Conservation (phyloP, 768 basidiomycete genomes). For the Botryobasidium botryosum region DNA sequence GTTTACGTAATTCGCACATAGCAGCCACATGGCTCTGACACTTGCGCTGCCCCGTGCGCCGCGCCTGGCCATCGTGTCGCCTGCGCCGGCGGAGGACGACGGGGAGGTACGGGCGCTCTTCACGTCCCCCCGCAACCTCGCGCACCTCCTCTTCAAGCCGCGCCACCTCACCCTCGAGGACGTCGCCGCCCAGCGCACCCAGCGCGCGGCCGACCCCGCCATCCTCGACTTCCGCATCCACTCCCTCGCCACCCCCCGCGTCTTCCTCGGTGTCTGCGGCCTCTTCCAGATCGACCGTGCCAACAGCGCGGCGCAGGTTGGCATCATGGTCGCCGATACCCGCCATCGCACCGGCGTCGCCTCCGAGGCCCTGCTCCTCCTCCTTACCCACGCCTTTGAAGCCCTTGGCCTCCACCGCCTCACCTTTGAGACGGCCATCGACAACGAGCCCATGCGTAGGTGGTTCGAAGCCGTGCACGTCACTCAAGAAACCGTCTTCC, state of each 20-base stretch:
- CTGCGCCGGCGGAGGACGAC: too few species aligned
- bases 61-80: too few species aligned
- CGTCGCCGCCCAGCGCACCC: too few species aligned
- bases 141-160: too few species aligned
- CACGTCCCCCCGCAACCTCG: too few species aligned
- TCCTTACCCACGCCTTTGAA: conserved; percentile 28
- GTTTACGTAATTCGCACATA: too few species aligned
- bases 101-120: too few species aligned
- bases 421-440: conserved; percentile 25
- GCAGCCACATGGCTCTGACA: too few species aligned
- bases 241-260: conserved; percentile 24
- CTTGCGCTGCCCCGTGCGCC: too few species aligned
- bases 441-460: conserved; percentile 29
- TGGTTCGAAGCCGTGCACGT: conserved; percentile 31
- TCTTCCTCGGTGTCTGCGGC: conserved; percentile 24
- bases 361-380: conserved; percentile 28
- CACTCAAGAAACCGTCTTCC: conserved; percentile 23
- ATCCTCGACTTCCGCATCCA: conserved; percentile 17
- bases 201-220: conserved; percentile 19
- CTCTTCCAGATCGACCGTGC: conserved; percentile 25
- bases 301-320: conserved; percentile 24
- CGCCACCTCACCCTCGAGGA: too few species aligned
- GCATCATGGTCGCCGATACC: conserved; percentile 26
- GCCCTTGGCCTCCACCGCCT: conserved; percentile 26
- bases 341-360: conserved; percentile 25